Base-by-base conservation (phyloP, 352 stramenopile species). In the Phytophthora fragariaefolia region DNA sequence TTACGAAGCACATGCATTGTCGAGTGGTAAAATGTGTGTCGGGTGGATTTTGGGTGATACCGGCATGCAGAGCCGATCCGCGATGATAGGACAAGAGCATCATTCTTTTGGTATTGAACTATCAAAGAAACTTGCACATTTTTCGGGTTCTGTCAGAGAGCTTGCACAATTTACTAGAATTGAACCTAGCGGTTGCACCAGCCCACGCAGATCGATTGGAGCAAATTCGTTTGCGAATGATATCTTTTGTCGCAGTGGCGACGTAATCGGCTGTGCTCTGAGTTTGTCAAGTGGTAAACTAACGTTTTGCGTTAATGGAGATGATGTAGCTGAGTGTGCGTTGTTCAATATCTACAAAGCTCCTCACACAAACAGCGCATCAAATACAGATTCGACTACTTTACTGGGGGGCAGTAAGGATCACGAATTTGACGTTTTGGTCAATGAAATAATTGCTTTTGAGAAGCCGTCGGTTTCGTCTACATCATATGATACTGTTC, bases 261-360 rank as follows among this genome's bases (percentile, higher is more conserved):
- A 93, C 43, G 72, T 90, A 5, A 66, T 93, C 34, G 82, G 85
- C 1, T 93, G 85, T 17, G 69, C 79, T 5, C 62, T 82, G 22
- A 64, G 60, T 20, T 45, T 70, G 18, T 45, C 58, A 10, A 76
- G 57, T 12, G 68, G 58, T 2, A 64, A 75, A n/a, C 60, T 91
- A 63, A 56, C 45, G 6, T 91, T 90, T 66, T 91, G 76, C 49
- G 48, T 91, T n/a, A 93, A 93, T 27, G 85, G 85, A 6, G 60
- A 73, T 6, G 32, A 74, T 0, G 61, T 90, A 20, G 71, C 68
- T 0, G 45, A 67, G 22, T 62, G 12, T 30, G 13, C n/a, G n/a
- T n/a, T n/a, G n/a, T n/a, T n/a, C n/a, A n/a, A n/a, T n/a, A n/a
- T n/a, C n/a, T n/a, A n/a, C n/a, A n/a, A n/a, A n/a, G n/a, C n/a